Conservation (phyloP, 495 filamentous ascomycete species). For the Astrothelium subdiscretum region DNA sequence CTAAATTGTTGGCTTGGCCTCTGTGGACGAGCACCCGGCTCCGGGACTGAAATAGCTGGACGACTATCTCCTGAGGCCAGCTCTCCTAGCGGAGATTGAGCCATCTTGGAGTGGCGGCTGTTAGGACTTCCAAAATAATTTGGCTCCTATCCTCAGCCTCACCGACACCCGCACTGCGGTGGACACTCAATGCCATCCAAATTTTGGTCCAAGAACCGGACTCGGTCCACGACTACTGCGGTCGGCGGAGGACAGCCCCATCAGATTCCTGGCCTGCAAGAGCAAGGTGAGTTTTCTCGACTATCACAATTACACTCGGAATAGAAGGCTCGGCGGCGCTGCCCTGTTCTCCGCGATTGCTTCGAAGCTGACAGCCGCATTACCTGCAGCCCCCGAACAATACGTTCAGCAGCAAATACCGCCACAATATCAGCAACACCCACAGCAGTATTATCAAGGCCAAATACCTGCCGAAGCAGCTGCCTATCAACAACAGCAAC, state of each 20-base stretch:
- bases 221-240: neutral
- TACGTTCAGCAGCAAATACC: neutral
- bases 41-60: neutral
- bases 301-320: neutral
- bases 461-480: neutral
- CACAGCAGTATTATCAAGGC: conserved; percentile 1
- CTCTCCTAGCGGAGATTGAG: neutral
- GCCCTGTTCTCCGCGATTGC: neutral
- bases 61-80: neutral
- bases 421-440: conserved; percentile 1
- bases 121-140: neutral
- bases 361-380: neutral
- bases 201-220: conserved; percentile 2
- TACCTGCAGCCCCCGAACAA: neutral
- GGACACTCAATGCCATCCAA: neutral
- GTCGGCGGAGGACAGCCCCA: conserved; percentile 1
- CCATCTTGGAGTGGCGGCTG: neutral
- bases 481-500: conserved; percentile 3
- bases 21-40: neutral
- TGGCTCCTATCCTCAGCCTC: neutral
- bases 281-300: neutral
- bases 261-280: neutral
- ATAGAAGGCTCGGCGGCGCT: neutral
- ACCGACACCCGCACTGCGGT: neutral
- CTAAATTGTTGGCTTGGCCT: neutral